Base-by-base conservation (phyloP, 2,329 filamentous ascomycete species). In the Exophiala sp. region DNA sequence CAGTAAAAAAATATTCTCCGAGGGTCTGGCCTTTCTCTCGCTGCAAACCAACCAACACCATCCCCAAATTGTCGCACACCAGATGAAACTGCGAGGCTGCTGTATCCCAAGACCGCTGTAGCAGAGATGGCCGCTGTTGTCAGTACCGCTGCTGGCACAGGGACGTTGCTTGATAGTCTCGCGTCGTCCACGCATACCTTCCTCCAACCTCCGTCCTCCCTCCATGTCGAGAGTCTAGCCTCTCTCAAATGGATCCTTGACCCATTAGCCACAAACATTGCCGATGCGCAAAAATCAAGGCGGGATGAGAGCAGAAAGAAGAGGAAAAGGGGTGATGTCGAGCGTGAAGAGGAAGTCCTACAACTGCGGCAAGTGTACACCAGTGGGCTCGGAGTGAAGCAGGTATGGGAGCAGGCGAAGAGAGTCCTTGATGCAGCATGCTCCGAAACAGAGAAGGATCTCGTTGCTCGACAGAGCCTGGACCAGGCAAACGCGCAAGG, bases 371-470 rank as follows among this genome's bases (percentile, higher is more conserved):
- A 86, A 67, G 73, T 98, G 13, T 86, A 96, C 65, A 74, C 88
- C 5, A 82, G 95, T 50, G 93, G 91, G 0, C 95, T 97, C 60
- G 86, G 86, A 61, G 83, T 86, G 9, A 81, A 83, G 16, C 91
- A 97, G 68, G 83, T 98, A 37, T 98, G 91, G 86, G 88, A 96
- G 68, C 93, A 98, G 71, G 86, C 88, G 7, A 84, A 83, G 63
- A 81, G 86, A 61, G 88, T 97, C 16, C 82, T 97, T 50, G 77
- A 60, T 50, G 55, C 57, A 23, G 53, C 61, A 14, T 54, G 50
- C 13, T 56, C 55, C 14, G 60, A 61, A 27, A 48, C 61, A 10
- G 60, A 60, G 14, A 48, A 55, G 43, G 40, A 59, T 46, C 50
- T 67, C 13, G 54, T 47, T 14, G 60, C 64, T 18, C 65, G 68